Base-by-base conservation (phyloP, 768 basidiomycete genomes). In the Galerina sulciceps region DNA sequence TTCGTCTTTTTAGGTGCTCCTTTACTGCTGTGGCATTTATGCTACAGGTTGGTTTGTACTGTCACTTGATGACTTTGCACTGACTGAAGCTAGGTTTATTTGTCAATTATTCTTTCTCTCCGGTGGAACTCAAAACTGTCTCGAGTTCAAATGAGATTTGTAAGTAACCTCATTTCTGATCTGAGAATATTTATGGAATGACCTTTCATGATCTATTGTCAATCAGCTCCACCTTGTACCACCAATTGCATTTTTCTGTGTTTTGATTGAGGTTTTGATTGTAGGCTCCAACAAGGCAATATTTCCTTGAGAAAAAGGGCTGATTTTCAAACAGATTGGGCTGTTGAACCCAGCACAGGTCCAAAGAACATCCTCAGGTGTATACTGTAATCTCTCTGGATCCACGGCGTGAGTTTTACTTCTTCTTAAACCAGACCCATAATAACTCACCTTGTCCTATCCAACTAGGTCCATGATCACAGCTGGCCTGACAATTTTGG, bases 251-350 rank as follows among this genome's bases (percentile, higher is more conserved):
- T 53, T 53, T 17, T 23, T 58, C 15, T 43, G 37, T 14, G 38
- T 62, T 13, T 10, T 57, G n/a, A 36, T 62, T 20, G 60, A 58
- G 34, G 43, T 54, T 26, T 20, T 62, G 2, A 57, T 54, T 15
- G 56, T 62, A 36, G 18, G 61, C n/a, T 52, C 2, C 37, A 14
- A 31, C 18, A 20, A 2, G 11, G 18, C n/a, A 11, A 18, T 2
- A 40, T 36, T 49, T 18, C 13, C 5, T 20, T 44, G n/a, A 45
- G 10, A 4, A 18, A 11, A 47, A 26, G 26, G 43, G 3, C n/a
- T 14, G 18, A 15, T 42, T 53, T 34, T 6, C 35, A 2, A 45
- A n/a, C 13, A 58, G 59, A 50, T 44, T 37, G 51, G 62, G 38
- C 3, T 43, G 35, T 6, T 38, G 36, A 35, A 50, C 20, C 26